Evolutionary conservation across 768 basidiomycete species (phyloP), one percentile per base, ranked within the genome.

Genomic region (Rubroboletus pulcherrimus): DNA sequence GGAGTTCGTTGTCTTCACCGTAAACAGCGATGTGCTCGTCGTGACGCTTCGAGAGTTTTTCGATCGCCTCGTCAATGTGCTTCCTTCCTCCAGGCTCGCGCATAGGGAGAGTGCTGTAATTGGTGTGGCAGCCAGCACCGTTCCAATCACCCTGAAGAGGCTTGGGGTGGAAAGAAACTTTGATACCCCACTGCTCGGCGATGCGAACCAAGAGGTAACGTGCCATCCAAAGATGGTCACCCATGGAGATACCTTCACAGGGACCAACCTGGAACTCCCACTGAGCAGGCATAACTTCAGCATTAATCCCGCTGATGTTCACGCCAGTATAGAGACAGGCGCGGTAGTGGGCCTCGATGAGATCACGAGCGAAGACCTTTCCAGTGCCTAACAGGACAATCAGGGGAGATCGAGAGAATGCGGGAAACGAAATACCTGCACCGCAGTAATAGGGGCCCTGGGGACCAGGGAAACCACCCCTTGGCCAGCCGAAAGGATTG

Each of bases 191-290:
- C 76, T 98, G 94, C 76, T 98, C 97, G 62, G 96, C 94, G 63
- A 97, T 87, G 63, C 97, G 91, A 70, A 93, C 73, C 66, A 98
- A 87, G 64, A 99, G 89, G 81, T 89, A 99, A 63, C 97, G 91
- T 37, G 97, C 93, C 85, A 98, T 93, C 93, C 94, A 97, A 65
- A 99, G 87, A 76, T 99, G 96, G 74, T 99, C 97, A 64, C 97
- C 97, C 93, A 98, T 96, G 56, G 88, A 80, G 73, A 98, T 98
- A 52, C 97, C 97, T 72, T 91, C 89, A 67, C 96, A 98, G 31
- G 97, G 97, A 51, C 97, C 96, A 64, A 99, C 93, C 75, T 99
- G 97, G 89, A 96, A 99, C 78, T 99, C 97, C 97, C 97, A 99
- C 74, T 99, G 97, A 53, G 95, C 87, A 15, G 97, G 96, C 96